These are phyloP conservation scores for Paratinospora sagittata DNA, from an alignment of 164 flowering plant genomes.

Conservation along the genomic window DNA sequence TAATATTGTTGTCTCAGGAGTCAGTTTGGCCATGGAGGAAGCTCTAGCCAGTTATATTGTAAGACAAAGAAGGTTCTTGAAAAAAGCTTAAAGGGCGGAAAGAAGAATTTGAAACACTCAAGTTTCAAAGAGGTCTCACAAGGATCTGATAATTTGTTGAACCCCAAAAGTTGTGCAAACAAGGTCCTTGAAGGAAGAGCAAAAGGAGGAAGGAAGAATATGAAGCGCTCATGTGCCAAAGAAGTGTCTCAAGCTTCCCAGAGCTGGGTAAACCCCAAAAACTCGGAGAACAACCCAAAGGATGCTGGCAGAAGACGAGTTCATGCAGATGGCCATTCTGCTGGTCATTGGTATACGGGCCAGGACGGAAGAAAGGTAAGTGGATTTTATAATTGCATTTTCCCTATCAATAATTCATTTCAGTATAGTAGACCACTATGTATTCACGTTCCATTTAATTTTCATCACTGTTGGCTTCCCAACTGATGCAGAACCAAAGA, in stretches of 20 bases:
- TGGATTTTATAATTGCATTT: background rate
- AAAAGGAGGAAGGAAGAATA: slow-evolving; percentile 29
- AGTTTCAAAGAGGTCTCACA: slow-evolving; percentile 23
- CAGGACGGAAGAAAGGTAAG: slow-evolving; percentile 65
- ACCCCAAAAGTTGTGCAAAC: slow-evolving; percentile 36
- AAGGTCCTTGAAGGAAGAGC: slow-evolving; percentile 20
- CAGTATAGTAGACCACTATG: background rate
- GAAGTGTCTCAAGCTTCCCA: slow-evolving; percentile 31
- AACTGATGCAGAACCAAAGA: background rate
- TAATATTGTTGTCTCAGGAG: slow-evolving; percentile 38
- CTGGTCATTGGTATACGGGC: slow-evolving; percentile 70
- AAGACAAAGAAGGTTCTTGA: slow-evolving; percentile 2
- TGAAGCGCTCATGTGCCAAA: slow-evolving; percentile 25
- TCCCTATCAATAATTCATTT: background rate
- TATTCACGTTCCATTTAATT: background rate
- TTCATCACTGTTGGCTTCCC: background rate
- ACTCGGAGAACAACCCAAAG: slow-evolving; percentile 29
- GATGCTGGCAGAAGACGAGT: slow-evolving; percentile 71
- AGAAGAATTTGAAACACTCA: slow-evolving; percentile 30
- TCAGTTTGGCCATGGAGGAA: slow-evolving; percentile 53
- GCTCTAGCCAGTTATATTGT: background rate
- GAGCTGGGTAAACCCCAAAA: slow-evolving; percentile 61
- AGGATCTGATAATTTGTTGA: slow-evolving; percentile 49
- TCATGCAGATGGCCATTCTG: slow-evolving; percentile 40
- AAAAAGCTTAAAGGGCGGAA: slow-evolving; percentile 19